Evolutionary conservation across 1,139 yeast species (phyloP).

Genomic region (Pichia sp.): DNA sequence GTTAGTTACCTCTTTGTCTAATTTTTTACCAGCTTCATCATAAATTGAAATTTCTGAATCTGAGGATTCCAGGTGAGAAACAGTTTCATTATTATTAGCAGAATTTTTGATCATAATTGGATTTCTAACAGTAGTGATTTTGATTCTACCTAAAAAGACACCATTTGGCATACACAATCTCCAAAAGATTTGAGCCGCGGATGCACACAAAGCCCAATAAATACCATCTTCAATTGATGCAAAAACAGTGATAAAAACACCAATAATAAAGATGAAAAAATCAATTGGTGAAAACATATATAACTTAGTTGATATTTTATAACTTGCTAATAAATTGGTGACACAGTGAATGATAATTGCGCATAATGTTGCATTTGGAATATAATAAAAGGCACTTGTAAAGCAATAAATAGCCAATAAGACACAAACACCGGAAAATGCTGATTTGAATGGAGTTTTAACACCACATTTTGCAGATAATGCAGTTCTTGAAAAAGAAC

Average conservation of each 20-base stretch:
- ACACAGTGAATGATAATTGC: conserved; percentile 94
- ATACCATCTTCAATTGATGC: conserved; percentile 81
- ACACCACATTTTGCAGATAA: conserved; percentile 93
- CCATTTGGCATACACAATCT: conserved; percentile 78
- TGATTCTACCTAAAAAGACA: conserved; percentile 70
- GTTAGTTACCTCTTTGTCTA: background rate
- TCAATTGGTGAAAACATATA: conserved; percentile 76
- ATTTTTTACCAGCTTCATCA: background rate
- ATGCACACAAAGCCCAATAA: conserved; percentile 82
- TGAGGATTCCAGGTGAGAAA: no score
- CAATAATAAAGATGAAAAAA: conserved; percentile 64
- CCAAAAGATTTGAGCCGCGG: conserved; percentile 65
- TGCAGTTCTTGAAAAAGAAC: conserved; percentile 91
- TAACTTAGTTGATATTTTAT: conserved; percentile 62
- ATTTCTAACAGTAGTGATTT: conserved; percentile 58
- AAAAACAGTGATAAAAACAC: conserved; percentile 76
- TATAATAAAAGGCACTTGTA: conserved; percentile 76
- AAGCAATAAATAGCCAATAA: conserved; percentile 76
- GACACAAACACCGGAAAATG: conserved; percentile 83
- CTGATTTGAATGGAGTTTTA: conserved; percentile 87
- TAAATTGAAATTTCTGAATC: background rate
- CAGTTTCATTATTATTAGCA: background rate
- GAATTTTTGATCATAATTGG: conserved; percentile 32
- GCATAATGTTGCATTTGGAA: conserved; percentile 78
- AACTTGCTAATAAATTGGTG: conserved; percentile 71